Base-by-base conservation (phyloP, 1,284 basidiomycete genomes). In the Wolfiporia cocos region DNA sequence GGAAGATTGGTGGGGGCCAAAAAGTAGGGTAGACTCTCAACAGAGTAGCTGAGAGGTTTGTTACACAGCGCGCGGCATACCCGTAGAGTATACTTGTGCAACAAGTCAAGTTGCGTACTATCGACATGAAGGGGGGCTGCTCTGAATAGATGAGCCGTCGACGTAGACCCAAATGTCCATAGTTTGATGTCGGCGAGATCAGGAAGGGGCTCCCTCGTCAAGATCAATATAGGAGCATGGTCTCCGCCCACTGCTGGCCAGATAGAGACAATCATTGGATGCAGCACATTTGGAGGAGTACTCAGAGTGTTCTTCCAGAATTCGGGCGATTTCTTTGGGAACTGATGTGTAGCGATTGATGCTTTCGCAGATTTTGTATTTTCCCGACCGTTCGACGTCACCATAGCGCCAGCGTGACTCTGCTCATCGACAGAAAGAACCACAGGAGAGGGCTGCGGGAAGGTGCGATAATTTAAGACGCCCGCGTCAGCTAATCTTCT, bases 171-270 rank as follows among this genome's bases (percentile, higher is more conserved):
- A 2, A 70, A 68, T 41, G 71, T 70, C 61, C 80, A 88, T 4
- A 89, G 57, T 23, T 69, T 67, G 59, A 87, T 77, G 22, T 56
- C 51, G 2, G 68, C 54, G 12, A 88, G 54, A 15, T 63, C 52
- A 2, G 86, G 83, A 4, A 89, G 63, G 15, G 84, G 80, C 20
- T 71, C 67, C 24, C 77, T 70, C 6, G 83, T 83, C 30, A 91
- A 63, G 30, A 91, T 55, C 14, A 79, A 53, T 42, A 90, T 64
- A 2, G 85, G 81, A 11, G 70, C 69, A 48, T 78, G 71, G 19
- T 58, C 47, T 35, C 64, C 59, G 21, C 57, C 65, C 11, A 59
- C 57, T 7, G 61, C 45, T 32, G 53, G 50, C 9, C 62, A 56
- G 7, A 71, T 56, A 9, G 59, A 65, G 34, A 85, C 57, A 33